Conservation (phyloP, 1,284 basidiomycete species). For the Pterulicium gracile region DNA sequence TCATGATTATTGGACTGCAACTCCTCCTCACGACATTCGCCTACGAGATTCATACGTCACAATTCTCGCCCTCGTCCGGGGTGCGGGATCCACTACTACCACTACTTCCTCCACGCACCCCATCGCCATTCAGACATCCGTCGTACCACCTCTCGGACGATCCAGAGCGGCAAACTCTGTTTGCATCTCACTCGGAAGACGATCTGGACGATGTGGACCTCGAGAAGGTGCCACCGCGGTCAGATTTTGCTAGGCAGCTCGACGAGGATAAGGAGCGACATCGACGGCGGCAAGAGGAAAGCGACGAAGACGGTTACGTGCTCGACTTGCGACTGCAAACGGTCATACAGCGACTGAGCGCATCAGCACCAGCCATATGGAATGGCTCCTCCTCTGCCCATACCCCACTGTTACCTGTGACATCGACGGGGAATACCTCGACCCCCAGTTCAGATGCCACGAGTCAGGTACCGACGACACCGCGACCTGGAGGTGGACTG, state of each 20-base stretch:
- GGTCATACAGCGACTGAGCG: not conserved
- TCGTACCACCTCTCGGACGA: constrained; percentile 1
- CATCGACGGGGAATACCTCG: not conserved
- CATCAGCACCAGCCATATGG: not conserved
- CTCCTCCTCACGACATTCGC: constrained; percentile 52
- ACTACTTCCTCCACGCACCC: constrained; percentile 11
- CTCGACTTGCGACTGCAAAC: not conserved
- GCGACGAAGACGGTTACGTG: not conserved
- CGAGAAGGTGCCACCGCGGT: too few relatives aligned
- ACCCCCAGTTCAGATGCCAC: not conserved
- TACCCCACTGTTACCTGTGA: not conserved
- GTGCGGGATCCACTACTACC: constrained; percentile 19
- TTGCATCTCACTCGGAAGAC: not conserved
- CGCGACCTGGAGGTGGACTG: too few relatives aligned
- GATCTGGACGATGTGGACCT: not conserved
- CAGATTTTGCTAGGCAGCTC: not conserved
- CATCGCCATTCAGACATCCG: not conserved
- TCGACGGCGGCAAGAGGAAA: not conserved
- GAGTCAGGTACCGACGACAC: too few relatives aligned
- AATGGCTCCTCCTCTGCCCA: not conserved
- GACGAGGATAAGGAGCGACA: not conserved
- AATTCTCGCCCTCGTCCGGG: constrained; percentile 21
- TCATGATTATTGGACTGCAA: constrained; percentile 54
- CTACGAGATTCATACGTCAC: constrained; percentile 39
- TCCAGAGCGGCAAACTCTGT: not conserved